Evolutionary conservation across 305 asterid species (phyloP).

Genomic region (Fraxinus floribunda): DNA sequence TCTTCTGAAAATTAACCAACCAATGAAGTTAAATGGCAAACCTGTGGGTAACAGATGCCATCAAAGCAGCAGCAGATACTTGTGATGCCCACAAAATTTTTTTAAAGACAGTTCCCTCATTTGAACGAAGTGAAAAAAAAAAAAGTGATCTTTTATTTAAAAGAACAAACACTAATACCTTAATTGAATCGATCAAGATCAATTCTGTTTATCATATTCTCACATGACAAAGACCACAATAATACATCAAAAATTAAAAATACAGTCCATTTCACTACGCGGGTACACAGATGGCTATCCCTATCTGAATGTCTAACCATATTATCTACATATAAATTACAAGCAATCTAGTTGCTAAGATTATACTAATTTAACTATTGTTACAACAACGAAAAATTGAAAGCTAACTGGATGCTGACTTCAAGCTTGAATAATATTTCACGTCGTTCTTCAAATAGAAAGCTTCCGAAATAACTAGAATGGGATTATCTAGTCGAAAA

Average conservation of each 20-base stretch:
- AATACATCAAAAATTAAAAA: background rate
- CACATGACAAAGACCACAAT: background rate
- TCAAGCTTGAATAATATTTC: background rate
- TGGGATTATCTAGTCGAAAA: slow-evolving; percentile 34
- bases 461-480: background rate
- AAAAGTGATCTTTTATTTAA: too few species aligned
- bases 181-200: too few species aligned
- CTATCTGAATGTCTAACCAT: background rate
- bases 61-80: too few species aligned
- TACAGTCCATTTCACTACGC: background rate
- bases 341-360: background rate
- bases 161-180: too few species aligned
- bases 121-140: too few species aligned
- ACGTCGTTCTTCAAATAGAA: background rate
- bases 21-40: background rate
- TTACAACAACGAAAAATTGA: background rate
- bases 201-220: too few species aligned
- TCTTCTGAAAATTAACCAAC: background rate
- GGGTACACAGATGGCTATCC: background rate
- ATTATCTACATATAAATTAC: background rate
- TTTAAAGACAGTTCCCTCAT: too few species aligned
- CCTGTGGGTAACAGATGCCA: background rate
- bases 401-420: background rate
- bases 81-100: too few species aligned
- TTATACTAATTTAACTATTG: background rate